phyloP scores from a whole-genome alignment of 768 basidiomycete genomes.

The Cantharellus anzutake region DNA sequence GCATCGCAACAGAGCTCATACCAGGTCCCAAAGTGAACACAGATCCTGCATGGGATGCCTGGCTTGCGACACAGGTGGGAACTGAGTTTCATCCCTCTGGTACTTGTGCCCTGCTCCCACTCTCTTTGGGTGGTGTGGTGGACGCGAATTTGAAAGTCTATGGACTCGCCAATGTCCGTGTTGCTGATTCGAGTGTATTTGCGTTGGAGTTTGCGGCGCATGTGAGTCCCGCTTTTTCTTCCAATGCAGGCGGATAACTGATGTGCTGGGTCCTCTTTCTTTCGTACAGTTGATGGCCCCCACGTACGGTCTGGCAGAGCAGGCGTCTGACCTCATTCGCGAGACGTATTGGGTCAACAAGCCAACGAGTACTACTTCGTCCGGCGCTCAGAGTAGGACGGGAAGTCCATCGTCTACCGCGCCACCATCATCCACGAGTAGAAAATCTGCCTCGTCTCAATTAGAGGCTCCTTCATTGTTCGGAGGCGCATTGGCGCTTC shows the following conservation, averaged over 20 bases:
- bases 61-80: slow-evolving; percentile 21
- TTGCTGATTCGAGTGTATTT: slow-evolving; percentile 12
- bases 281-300: slow-evolving; percentile 12
- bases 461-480: too few relatives aligned
- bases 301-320: slow-evolving; percentile 30
- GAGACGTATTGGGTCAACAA: slow-evolving; percentile 1
- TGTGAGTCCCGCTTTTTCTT: slow-evolving; percentile 12
- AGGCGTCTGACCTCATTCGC: slow-evolving; percentile 26
- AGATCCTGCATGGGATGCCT: slow-evolving; percentile 38
- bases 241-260: slow-evolving; percentile 7
- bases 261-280: slow-evolving; percentile 11
- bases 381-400: too few relatives aligned
- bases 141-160: slow-evolving; percentile 17
- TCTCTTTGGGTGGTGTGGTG: slow-evolving; percentile 21
- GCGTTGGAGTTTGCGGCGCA: slow-evolving; percentile 24
- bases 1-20: slow-evolving; percentile 27
- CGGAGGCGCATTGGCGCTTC: too few relatives aligned
- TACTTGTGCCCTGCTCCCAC: slow-evolving; percentile 21
- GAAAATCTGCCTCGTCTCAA: too few relatives aligned
- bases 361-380: too few relatives aligned
- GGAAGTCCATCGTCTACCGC: too few relatives aligned
- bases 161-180: slow-evolving; percentile 17
- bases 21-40: slow-evolving; percentile 32
- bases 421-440: too few relatives aligned
- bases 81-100: slow-evolving; percentile 4